A percentile compares a stretch with the other conserved stretches of the same genome.
Conservation (phyloP, 1,284 basidiomycete genomes). For the Microbotryomycetes sp. region DNA sequence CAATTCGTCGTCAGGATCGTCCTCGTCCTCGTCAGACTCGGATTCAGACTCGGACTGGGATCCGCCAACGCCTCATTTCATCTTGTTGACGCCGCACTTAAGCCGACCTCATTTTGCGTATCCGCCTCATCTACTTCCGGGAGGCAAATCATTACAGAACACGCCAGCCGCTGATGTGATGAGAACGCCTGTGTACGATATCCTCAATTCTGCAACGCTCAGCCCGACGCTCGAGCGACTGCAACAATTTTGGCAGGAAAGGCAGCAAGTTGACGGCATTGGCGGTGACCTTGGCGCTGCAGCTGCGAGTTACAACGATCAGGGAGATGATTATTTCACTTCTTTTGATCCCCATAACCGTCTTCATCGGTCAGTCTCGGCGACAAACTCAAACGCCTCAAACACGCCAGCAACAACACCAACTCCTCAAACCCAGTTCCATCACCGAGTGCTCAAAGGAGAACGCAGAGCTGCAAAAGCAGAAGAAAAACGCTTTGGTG, state of each 20-base stretch:
- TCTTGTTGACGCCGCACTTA: constrained; percentile 34
- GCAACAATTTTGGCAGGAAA: constrained; percentile 33
- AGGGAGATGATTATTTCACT: background rate
- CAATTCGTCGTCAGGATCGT: constrained; percentile 30
- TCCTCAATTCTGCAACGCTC: constrained; percentile 24
- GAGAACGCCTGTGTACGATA: constrained; percentile 28
- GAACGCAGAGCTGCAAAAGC: constrained; percentile 22
- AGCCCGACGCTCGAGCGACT: constrained; percentile 31
- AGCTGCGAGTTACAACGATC: background rate
- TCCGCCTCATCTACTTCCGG: constrained; percentile 27
- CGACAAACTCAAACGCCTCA: background rate
- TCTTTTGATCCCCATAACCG: background rate
- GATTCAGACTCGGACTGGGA: constrained; percentile 21
- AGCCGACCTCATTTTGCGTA: constrained; percentile 18
- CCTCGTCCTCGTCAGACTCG: constrained; percentile 23
- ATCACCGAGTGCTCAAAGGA: constrained; percentile 11
- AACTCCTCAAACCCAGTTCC: background rate
- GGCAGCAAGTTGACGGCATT: constrained; percentile 31
- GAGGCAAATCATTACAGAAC: constrained; percentile 18
- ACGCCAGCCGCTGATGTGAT: background rate
- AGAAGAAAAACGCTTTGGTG: constrained; percentile 24
- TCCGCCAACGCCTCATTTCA: constrained; percentile 36
- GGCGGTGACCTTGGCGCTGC: constrained; percentile 34
- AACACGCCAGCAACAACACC: background rate
- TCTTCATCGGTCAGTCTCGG: too few relatives aligned